Evolutionary conservation across 768 basidiomycete species (phyloP).

Genomic region (Termitomyces sp.): DNA sequence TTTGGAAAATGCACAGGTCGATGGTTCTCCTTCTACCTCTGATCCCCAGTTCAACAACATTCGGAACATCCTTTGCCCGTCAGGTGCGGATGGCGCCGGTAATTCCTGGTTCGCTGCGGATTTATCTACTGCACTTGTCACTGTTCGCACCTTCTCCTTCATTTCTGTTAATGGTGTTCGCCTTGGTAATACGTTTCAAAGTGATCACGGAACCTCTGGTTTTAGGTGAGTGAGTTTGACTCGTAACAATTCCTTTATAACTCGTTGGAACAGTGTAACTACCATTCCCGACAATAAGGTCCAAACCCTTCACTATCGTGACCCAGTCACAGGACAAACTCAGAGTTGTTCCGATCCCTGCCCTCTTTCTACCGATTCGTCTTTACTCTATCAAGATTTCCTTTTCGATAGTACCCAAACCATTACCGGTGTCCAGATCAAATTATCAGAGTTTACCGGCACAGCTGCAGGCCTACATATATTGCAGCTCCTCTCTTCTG

Average conservation of each 20-base stretch:
- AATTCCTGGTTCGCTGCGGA: constrained; percentile 83
- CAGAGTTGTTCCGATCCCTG: constrained; percentile 74
- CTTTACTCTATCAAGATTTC: constrained; percentile 90
- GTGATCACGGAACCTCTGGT: constrained; percentile 74
- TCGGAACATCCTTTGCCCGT: constrained; percentile 74
- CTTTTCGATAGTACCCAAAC: constrained; percentile 56
- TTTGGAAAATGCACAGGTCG: constrained; percentile 48
- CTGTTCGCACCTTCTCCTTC: constrained; percentile 67
- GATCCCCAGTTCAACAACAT: constrained; percentile 59
- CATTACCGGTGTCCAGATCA: constrained; percentile 90
- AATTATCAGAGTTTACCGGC: constrained; percentile 71
- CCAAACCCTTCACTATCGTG: constrained; percentile 69
- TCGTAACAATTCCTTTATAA: constrained; percentile 1
- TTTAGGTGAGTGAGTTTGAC: constrained; percentile 60
- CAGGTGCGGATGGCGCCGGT: constrained; percentile 72
- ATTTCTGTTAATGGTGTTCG: constrained; percentile 77
- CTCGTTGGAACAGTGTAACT: constrained; percentile 51
- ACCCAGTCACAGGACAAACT: constrained; percentile 70
- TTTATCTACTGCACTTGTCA: constrained; percentile 66
- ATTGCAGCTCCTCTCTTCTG: constrained; percentile 88
- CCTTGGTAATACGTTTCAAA: constrained; percentile 86
- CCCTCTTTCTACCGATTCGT: constrained; percentile 72
- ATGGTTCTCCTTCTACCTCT: constrained; percentile 57
- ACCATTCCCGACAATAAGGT: constrained; percentile 88
- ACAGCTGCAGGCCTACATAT: constrained; percentile 79